These are phyloP conservation scores for Phylloporus sp. DNA, from an alignment of 1,284 basidiomycete species.

Conservation along the genomic window DNA sequence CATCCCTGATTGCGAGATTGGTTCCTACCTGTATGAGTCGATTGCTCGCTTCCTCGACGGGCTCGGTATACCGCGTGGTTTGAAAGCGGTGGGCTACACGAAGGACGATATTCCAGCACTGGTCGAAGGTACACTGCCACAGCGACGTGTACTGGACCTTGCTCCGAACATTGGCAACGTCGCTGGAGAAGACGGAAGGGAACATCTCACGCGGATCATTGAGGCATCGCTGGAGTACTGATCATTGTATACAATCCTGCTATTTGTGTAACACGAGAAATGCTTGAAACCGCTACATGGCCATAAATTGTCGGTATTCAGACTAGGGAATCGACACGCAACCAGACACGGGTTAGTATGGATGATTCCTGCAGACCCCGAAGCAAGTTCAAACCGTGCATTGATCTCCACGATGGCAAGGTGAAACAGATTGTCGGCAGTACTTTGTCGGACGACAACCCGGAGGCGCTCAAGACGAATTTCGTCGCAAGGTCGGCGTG, in stretches of 20 bases:
- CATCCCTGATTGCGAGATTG: constrained; percentile 84
- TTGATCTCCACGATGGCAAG: constrained; percentile 92
- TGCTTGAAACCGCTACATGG: not conserved
- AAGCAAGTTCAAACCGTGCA: constrained; percentile 87
- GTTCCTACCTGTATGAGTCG: constrained; percentile 83
- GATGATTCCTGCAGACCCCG: constrained; percentile 24
- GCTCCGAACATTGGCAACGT: constrained; percentile 86
- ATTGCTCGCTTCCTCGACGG: constrained; percentile 91
- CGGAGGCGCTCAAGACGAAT: constrained; percentile 81
- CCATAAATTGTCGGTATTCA: not conserved
- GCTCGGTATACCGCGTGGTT: constrained; percentile 86
- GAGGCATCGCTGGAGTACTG: constrained; percentile 77
- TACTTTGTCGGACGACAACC: constrained; percentile 74
- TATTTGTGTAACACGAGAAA: constrained; percentile 12
- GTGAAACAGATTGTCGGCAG: constrained; percentile 99
- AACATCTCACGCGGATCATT: constrained; percentile 79
- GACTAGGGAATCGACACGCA: not conserved
- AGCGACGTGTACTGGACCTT: constrained; percentile 85
- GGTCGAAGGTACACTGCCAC: constrained; percentile 88
- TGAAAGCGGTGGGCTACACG: constrained; percentile 86
- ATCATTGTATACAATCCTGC: constrained; percentile 22
- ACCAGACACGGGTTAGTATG: not conserved
- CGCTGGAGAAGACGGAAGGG: constrained; percentile 76
- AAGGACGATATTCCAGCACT: constrained; percentile 65
- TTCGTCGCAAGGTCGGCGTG: constrained; percentile 83